Conservation (phyloP, 2,329 filamentous ascomycete genomes). For the Seiridium unicorne region DNA sequence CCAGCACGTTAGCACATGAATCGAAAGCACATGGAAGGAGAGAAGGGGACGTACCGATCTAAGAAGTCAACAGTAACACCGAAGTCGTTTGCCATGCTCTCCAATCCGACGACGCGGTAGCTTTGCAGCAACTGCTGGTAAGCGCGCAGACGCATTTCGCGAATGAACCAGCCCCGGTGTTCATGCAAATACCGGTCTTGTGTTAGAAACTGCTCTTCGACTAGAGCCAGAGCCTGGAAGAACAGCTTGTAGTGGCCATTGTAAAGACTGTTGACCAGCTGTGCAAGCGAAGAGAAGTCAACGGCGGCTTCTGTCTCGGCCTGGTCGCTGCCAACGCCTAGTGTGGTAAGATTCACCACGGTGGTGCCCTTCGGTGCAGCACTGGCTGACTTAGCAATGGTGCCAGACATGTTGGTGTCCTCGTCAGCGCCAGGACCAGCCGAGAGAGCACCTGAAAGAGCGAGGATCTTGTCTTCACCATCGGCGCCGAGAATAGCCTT, state of each 20-base stretch:
- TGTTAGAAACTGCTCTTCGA: constrained; percentile 91
- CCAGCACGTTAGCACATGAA: constrained; percentile 7
- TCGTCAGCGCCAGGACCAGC: constrained; percentile 74
- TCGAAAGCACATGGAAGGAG: neutral
- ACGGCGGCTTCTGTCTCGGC: constrained; percentile 78
- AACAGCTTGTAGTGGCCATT: constrained; percentile 91
- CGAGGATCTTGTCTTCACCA: constrained; percentile 82
- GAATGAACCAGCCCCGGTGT: constrained; percentile 95
- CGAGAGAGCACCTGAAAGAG: constrained; percentile 76
- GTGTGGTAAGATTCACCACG: constrained; percentile 83
- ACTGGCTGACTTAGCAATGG: constrained; percentile 41
- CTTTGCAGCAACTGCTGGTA: constrained; percentile 98
- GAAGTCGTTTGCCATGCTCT: constrained; percentile 96
- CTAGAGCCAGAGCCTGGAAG: constrained; percentile 83
- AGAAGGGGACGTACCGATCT: constrained; percentile 66
- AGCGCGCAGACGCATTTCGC: constrained; percentile 94
- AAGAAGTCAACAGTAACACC: constrained; percentile 95
- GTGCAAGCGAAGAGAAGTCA: constrained; percentile 85
- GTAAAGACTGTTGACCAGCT: constrained; percentile 89
- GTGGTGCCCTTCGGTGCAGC: constrained; percentile 53
- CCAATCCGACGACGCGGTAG: constrained; percentile 93
- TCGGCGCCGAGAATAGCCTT: constrained; percentile 87
- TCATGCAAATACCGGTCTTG: constrained; percentile 95
- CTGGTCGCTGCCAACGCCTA: constrained; percentile 68
- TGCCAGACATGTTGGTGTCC: constrained; percentile 69